phyloP scores from a whole-genome alignment of 1,284 basidiomycete species.

The Marasmius tenuissimus region DNA sequence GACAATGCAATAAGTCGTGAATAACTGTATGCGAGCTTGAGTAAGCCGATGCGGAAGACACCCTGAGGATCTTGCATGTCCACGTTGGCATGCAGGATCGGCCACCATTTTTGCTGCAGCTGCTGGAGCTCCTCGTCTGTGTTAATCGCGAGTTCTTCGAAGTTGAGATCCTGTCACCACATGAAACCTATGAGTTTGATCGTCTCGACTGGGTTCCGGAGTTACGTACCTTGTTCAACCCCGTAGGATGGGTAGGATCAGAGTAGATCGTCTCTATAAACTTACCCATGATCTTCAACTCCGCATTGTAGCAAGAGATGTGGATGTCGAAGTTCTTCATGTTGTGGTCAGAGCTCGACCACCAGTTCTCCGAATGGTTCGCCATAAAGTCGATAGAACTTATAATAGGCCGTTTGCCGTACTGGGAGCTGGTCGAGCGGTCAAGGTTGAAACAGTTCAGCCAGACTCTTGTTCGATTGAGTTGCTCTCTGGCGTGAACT shows the following conservation, averaged over 20 bases:
- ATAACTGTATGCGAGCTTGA: conserved; percentile 69
- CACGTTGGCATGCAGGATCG: conserved; percentile 39
- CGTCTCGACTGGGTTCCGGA: conserved; percentile 46
- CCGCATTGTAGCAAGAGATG: conserved; percentile 69
- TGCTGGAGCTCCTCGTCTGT: conserved; percentile 63
- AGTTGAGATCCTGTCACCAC: conserved; percentile 50
- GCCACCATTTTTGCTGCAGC: conserved; percentile 57
- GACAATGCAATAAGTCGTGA: conserved; percentile 68
- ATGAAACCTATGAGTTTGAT: conserved; percentile 5
- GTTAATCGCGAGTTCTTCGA: conserved; percentile 61
- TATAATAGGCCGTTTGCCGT: conserved; percentile 80
- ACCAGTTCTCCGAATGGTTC: conserved; percentile 74
- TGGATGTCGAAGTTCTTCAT: conserved; percentile 76
- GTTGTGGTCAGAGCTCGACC: conserved; percentile 65
- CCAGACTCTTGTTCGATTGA: conserved; percentile 88
- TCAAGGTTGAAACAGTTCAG: conserved; percentile 86
- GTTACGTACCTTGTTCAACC: background rate
- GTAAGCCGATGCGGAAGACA: conserved; percentile 60
- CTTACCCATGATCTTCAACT: conserved; percentile 61
- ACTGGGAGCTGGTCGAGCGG: conserved; percentile 78
- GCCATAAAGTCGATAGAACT: conserved; percentile 74
- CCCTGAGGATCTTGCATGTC: conserved; percentile 53
- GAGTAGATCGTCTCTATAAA: conserved; percentile 68
- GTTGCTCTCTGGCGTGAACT: conserved; percentile 75
- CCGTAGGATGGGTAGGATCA: conserved; percentile 53